A percentile compares a stretch with the other conserved stretches of the same genome.
Evolutionary conservation across 2,329 filamentous ascomycete genomes (phyloP).

Genomic region (Cadophora malorum): DNA sequence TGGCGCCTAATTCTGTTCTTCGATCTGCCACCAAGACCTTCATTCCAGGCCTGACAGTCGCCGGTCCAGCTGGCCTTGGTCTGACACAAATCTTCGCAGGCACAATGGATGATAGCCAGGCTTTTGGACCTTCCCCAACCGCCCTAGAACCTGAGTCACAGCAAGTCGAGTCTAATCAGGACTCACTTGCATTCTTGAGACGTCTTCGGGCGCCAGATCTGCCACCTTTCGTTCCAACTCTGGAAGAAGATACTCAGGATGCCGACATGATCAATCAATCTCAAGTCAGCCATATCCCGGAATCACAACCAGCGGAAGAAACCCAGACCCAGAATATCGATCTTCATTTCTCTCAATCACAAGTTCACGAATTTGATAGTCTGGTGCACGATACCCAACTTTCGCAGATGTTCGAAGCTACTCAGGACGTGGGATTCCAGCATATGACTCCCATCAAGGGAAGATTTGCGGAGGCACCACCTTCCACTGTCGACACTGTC

Average conservation of each 20-base stretch:
- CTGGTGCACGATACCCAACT: conserved; percentile 65
- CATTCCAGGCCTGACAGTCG: conserved; percentile 70
- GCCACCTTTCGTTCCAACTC: conserved; percentile 53
- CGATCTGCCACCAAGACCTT: conserved; percentile 72
- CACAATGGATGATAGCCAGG: conserved; percentile 74
- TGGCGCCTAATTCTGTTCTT: conserved; percentile 66
- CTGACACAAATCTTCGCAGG: conserved; percentile 91
- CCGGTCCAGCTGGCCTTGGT: conserved; percentile 69
- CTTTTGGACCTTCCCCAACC: conserved; percentile 35
- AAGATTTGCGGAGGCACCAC: conserved; percentile 68
- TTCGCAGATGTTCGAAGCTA: conserved; percentile 75
- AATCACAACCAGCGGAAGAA: conserved; percentile 52
- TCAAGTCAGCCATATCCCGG: conserved; percentile 44
- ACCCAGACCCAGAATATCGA: conserved; percentile 50
- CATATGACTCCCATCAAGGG: conserved; percentile 73
- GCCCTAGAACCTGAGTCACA: conserved; percentile 36
- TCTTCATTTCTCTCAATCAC: conserved; percentile 66
- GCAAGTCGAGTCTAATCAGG: conserved; percentile 40
- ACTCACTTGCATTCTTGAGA: conserved; percentile 57
- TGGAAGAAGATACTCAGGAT: conserved; percentile 50
- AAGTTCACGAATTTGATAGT: conserved; percentile 64
- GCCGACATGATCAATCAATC: conserved; percentile 57
- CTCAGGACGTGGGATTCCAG: conserved; percentile 81
- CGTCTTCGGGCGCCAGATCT: conserved; percentile 57
- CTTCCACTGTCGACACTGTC: conserved; percentile 76